Percentiles rank a stretch among this genome's conserved stretches.
phyloP scores from a whole-genome alignment of 2,329 filamentous ascomycete genomes.

The Exophiala xenobiotica region DNA sequence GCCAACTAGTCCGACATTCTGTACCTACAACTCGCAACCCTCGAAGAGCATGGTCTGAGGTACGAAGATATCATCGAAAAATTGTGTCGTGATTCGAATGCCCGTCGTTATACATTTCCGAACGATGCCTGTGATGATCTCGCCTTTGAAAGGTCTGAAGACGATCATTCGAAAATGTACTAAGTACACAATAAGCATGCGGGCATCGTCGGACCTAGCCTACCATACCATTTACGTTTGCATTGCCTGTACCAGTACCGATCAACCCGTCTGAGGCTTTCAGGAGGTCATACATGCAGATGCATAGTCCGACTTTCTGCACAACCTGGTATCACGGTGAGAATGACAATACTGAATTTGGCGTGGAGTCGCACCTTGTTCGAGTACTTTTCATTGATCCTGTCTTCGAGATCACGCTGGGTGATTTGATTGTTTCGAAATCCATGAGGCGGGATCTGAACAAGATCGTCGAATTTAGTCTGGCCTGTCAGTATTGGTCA shows the following conservation, averaged over 20 bases:
- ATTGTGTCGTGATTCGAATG: slow-evolving; percentile 79
- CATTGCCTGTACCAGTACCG: slow-evolving; percentile 84
- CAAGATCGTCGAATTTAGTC: slow-evolving; percentile 92
- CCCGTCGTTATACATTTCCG: slow-evolving; percentile 69
- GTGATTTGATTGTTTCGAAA: slow-evolving; percentile 64
- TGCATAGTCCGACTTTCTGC: slow-evolving; percentile 89
- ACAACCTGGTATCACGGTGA: slow-evolving; percentile 59
- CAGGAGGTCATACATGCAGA: slow-evolving; percentile 88
- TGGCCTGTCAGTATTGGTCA: slow-evolving; percentile 38
- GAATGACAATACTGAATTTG: neutral
- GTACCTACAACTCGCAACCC: slow-evolving; percentile 69
- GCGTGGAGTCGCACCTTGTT: slow-evolving; percentile 64
- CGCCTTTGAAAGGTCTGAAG: slow-evolving; percentile 92
- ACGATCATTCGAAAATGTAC: slow-evolving; percentile 92
- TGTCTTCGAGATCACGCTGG: slow-evolving; percentile 84
- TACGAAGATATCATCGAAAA: slow-evolving; percentile 90
- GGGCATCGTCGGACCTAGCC: slow-evolving; percentile 2
- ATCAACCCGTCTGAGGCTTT: slow-evolving; percentile 91
- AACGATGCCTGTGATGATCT: slow-evolving; percentile 84
- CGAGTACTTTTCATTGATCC: slow-evolving; percentile 94
- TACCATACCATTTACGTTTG: slow-evolving; percentile 82
- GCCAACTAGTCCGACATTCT: slow-evolving; percentile 4
- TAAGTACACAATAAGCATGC: slow-evolving; percentile 37
- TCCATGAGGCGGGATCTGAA: slow-evolving; percentile 86
- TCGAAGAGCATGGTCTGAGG: slow-evolving; percentile 71